These are phyloP conservation scores for Plasmopara viticola DNA, from an alignment of 352 stramenopile species.

Conservation along the genomic window DNA sequence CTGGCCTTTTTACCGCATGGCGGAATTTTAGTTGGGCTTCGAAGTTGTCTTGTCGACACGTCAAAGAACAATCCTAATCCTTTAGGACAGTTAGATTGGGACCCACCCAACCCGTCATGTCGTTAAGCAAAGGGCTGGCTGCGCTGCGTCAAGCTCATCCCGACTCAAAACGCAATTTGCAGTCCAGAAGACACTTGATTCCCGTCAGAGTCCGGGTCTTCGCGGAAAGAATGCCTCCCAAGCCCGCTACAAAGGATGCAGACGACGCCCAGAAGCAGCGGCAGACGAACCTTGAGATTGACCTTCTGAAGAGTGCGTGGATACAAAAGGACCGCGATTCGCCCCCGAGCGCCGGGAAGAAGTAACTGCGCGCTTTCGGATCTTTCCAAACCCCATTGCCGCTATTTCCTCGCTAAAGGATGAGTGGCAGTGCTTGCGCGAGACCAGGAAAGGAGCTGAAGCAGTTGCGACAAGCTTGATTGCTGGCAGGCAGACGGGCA, in stretches of 20 bases:
- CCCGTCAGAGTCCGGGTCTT: constrained; percentile 5
- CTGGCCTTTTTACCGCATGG: constrained; percentile 28
- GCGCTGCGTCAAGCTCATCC: constrained; percentile 22
- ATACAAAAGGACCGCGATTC: constrained; percentile 55
- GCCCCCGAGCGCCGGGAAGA: constrained; percentile 22
- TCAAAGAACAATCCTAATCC: constrained; percentile 23
- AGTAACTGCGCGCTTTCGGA: constrained; percentile 15
- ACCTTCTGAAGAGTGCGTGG: constrained; percentile 53
- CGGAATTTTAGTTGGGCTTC: constrained; percentile 31
- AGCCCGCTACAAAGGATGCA: constrained; percentile 26
- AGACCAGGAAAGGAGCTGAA: constrained; percentile 13
- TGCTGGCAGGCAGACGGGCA: constrained; percentile 17
- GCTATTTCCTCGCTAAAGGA: constrained; percentile 5
- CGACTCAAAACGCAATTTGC: constrained; percentile 35
- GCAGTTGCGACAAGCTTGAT: constrained; percentile 16
- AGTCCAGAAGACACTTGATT: constrained; percentile 20
- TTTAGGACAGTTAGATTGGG: constrained; percentile 26
- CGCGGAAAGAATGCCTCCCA: constrained; percentile 26
- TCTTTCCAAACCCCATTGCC: constrained; percentile 1
- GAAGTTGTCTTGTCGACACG: constrained; percentile 27
- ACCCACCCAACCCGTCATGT: constrained; percentile 28
- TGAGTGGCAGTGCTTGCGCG: constrained; percentile 9
- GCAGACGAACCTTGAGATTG: constrained; percentile 60
- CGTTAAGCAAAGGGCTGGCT: constrained; percentile 19
- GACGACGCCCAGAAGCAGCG: constrained; percentile 47